Percentiles rank a stretch among this genome's conserved stretches.
phyloP scores from a whole-genome alignment of 345 rosid species.

The Euclidium syriacum region DNA sequence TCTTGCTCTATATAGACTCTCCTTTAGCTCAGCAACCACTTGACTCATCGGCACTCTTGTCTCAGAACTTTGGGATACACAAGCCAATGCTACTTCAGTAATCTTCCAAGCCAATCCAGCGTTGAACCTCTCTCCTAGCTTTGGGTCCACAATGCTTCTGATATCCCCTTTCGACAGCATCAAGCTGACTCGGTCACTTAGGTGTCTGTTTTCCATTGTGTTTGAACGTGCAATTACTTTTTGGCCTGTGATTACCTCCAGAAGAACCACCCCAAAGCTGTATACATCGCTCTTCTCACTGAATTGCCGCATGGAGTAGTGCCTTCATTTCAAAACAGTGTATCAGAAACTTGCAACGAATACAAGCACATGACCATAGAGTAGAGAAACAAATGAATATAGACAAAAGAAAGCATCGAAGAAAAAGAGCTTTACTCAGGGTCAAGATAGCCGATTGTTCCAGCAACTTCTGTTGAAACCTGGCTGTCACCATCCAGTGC shows the following conservation, averaged over 20 bases:
- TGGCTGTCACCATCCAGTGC: constrained; percentile 27
- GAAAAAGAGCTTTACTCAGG: no score
- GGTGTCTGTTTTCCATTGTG: constrained; percentile 20
- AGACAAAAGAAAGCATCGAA: no score
- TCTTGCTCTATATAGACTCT: constrained; percentile 28
- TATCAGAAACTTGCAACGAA: neutral
- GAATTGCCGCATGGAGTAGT: constrained; percentile 17
- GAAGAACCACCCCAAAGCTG: constrained; percentile 50
- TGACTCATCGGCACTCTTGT: constrained; percentile 40
- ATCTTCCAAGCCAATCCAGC: constrained; percentile 43
- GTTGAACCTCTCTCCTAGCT: constrained; percentile 33
- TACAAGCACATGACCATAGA: no score
- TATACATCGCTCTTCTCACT: constrained; percentile 53
- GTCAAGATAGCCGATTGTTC: constrained; percentile 54
- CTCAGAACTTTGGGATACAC: constrained; percentile 18
- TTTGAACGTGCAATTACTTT: constrained; percentile 22
- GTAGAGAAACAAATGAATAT: no score
- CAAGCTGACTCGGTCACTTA: constrained; percentile 30
- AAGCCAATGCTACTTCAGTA: constrained; percentile 45
- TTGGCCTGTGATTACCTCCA: constrained; percentile 46
- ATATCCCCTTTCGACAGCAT: constrained; percentile 38
- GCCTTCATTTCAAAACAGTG: constrained; percentile 19
- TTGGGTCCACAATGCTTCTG: constrained; percentile 40
- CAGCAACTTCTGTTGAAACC: constrained; percentile 33
- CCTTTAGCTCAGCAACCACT: constrained; percentile 35